These are phyloP conservation scores for Talaromyces sp. DNA, from an alignment of 2,329 filamentous ascomycete genomes.

Conservation along the genomic window DNA sequence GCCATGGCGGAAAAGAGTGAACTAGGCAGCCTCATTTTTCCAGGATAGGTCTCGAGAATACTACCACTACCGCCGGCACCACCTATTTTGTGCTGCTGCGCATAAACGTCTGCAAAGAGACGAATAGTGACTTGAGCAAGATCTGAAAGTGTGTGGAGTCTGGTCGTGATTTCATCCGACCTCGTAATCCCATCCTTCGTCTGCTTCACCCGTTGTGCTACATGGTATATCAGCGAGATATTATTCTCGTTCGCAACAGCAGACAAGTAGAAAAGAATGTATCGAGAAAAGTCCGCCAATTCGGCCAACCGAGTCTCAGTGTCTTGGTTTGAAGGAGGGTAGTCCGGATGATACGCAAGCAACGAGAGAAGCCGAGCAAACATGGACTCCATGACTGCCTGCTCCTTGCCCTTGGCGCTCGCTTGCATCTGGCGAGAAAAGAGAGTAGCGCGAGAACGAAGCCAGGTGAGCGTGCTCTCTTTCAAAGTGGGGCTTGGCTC, in stretches of 20 bases:
- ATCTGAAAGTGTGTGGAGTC: constrained; percentile 80
- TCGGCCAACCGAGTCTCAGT: constrained; percentile 49
- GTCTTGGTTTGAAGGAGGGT: constrained; percentile 42
- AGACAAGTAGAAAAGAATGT: constrained; percentile 83
- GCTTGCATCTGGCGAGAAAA: constrained; percentile 49
- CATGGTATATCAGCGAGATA: constrained; percentile 81
- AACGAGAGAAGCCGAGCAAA: constrained; percentile 81
- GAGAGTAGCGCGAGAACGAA: constrained; percentile 70
- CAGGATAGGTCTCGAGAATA: constrained; percentile 74
- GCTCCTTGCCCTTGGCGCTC: constrained; percentile 37
- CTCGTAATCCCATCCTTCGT: constrained; percentile 71
- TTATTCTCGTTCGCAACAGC: constrained; percentile 82
- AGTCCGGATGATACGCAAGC: constrained; percentile 91
- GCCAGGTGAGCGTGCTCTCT: constrained; percentile 77
- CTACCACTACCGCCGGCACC: constrained; percentile 35
- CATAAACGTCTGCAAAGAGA: constrained; percentile 79
- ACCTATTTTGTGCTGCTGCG: constrained; percentile 57
- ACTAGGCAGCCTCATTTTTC: constrained; percentile 73
- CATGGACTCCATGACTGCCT: constrained; percentile 69
- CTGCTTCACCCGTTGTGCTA: constrained; percentile 89
- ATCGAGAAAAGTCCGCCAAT: constrained; percentile 76
- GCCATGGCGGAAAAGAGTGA: constrained; percentile 72
- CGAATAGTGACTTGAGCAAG: constrained; percentile 77
- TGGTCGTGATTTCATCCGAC: constrained; percentile 40
- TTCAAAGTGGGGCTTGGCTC: constrained; percentile 74